Percentiles rank a stretch among this genome's conserved stretches.
Evolutionary conservation across 2,329 filamentous ascomycete genomes (phyloP).

Genomic region (Phialemoniopsis sp.): DNA sequence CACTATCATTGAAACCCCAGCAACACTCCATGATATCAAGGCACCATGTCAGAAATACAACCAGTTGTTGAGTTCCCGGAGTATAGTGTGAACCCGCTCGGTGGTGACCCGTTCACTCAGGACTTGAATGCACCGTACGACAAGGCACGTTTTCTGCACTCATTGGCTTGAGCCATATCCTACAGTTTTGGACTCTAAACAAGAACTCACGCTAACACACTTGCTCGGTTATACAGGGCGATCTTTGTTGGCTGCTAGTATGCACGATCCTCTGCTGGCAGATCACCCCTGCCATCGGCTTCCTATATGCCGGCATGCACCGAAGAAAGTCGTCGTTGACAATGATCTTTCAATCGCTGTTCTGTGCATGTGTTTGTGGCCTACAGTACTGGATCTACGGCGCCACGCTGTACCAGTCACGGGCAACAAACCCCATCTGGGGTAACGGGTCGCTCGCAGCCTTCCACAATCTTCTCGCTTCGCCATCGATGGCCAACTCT

Average conservation of each 20-base stretch:
- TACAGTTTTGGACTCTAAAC: too few species aligned
- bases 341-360: slow-evolving; percentile 58
- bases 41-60: too few species aligned
- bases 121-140: slow-evolving; percentile 11
- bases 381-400: slow-evolving; percentile 62
- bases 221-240: not conserved
- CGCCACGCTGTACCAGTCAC: slow-evolving; percentile 58
- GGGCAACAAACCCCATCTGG: slow-evolving; percentile 57
- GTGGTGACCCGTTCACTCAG: slow-evolving; percentile 2
- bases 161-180: too few species aligned
- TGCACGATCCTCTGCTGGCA: slow-evolving; percentile 34
- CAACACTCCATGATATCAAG: too few species aligned
- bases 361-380: slow-evolving; percentile 50
- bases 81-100: too few species aligned
- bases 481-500: slow-evolving; percentile 53
- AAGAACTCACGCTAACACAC: too few species aligned
- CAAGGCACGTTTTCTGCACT: too few species aligned
- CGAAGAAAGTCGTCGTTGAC: slow-evolving; percentile 58
- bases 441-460: slow-evolving; percentile 59
- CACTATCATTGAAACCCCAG: too few species aligned
- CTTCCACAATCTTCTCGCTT: slow-evolving; percentile 54
- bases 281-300: slow-evolving; percentile 63
- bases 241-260: not conserved
- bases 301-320: slow-evolving; percentile 61
- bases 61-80: too few species aligned